Evolutionary conservation across 306 rosid genomes (phyloP).

Genomic region (Malus domestica): DNA sequence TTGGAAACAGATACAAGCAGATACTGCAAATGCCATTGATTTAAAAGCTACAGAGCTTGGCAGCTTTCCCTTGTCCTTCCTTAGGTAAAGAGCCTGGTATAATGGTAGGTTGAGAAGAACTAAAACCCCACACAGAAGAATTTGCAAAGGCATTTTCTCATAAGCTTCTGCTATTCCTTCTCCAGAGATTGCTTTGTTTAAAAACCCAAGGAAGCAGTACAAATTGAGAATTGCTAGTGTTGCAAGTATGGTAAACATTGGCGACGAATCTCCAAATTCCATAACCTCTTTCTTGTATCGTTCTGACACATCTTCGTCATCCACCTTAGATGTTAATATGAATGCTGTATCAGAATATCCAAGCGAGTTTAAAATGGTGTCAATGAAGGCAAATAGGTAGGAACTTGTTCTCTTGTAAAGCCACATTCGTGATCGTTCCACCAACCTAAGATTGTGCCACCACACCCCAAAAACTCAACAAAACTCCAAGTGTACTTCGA

Average conservation of each 20-base stretch:
- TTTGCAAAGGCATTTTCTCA: conserved; percentile 47
- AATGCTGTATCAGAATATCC: conserved; percentile 47
- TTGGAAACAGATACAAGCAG: conserved; percentile 14
- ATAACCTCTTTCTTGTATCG: conserved; percentile 59
- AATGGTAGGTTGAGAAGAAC: conserved; percentile 60
- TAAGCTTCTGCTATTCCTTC: conserved; percentile 17
- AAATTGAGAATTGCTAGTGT: conserved; percentile 57
- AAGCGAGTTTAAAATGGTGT: conserved; percentile 37
- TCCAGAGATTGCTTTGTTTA: conserved; percentile 33
- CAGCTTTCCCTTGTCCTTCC: conserved; percentile 36
- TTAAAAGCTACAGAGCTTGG: conserved; percentile 44
- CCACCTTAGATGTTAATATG: conserved; percentile 55
- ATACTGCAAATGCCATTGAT: conserved; percentile 34
- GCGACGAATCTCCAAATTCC: conserved; percentile 77
- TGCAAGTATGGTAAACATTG: conserved; percentile 52
- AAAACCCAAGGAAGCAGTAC: conserved; percentile 42
- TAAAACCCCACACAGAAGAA: conserved; percentile 48
- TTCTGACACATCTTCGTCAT: conserved; percentile 44
- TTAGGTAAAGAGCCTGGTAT: neutral
- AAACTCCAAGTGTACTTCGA: conserved; percentile 36
- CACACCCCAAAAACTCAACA: conserved; percentile 47
- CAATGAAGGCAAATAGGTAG: conserved; percentile 53
- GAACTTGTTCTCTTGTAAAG: conserved; percentile 70
- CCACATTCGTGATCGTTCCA: conserved; percentile 85
- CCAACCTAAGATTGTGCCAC: conserved; percentile 75